Conservation (phyloP, 768 basidiomycete species). For the Phlebiopsis gigantea region DNA sequence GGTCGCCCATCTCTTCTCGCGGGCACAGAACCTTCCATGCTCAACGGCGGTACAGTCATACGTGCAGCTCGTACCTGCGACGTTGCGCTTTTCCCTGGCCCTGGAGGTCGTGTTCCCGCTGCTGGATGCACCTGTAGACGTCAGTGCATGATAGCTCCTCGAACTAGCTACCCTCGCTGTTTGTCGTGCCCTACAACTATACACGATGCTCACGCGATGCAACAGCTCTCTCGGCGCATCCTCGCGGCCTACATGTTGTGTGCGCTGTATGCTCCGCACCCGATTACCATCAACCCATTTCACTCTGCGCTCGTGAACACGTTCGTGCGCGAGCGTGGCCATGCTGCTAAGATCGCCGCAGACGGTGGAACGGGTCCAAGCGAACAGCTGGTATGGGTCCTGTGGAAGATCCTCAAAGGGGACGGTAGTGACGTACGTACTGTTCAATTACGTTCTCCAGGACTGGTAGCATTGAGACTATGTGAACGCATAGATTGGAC, state of each 20-base stretch:
- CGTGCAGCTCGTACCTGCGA: slow-evolving; percentile 67
- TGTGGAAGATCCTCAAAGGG: slow-evolving; percentile 83
- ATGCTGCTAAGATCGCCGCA: slow-evolving; percentile 46
- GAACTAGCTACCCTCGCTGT: background rate
- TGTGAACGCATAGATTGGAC: slow-evolving; percentile 55
- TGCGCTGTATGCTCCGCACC: slow-evolving; percentile 75
- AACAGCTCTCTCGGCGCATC: slow-evolving; percentile 65
- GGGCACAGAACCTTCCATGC: slow-evolving; percentile 67
- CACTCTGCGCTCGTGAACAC: slow-evolving; percentile 64
- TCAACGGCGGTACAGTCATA: slow-evolving; percentile 75
- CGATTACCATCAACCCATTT: slow-evolving; percentile 78
- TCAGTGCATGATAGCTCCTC: slow-evolving; percentile 28
- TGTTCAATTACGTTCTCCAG: background rate
- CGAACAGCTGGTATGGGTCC: slow-evolving; percentile 80
- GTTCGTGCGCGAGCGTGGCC: slow-evolving; percentile 63
- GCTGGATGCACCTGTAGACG: slow-evolving; percentile 54
- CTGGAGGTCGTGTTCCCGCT: slow-evolving; percentile 76
- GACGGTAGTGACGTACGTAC: slow-evolving; percentile 72
- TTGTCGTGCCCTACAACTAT: background rate
- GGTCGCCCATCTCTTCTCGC: slow-evolving; percentile 60
- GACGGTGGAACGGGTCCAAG: slow-evolving; percentile 48
- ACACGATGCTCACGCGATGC: background rate
- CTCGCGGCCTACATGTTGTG: slow-evolving; percentile 77
- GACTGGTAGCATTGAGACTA: background rate
- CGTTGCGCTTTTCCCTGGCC: slow-evolving; percentile 77